phyloP scores from a whole-genome alignment of 306 rosid genomes.

The Quercus ilex region DNA sequence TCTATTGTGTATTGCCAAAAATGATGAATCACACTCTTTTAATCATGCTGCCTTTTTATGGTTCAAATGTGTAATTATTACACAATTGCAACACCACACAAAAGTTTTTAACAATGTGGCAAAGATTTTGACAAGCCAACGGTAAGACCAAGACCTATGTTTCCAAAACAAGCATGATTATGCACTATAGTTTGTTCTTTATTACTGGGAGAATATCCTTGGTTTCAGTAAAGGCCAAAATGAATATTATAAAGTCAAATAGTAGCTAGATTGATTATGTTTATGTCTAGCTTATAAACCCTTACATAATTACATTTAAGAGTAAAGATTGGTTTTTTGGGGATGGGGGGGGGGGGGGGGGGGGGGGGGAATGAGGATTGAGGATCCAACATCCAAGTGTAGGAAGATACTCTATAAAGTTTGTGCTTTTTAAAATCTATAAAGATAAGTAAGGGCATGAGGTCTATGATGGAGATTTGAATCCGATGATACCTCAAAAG shows the following conservation, averaged over 20 bases:
- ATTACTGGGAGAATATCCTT: neutral
- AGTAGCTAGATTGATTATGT: neutral
- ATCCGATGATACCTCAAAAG: slow-evolving; percentile 2
- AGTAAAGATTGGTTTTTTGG: neutral
- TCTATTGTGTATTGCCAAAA: neutral
- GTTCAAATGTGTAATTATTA: neutral
- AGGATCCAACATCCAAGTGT: no score
- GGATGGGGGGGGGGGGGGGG: neutral
- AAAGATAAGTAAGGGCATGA: neutral
- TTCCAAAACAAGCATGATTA: slow-evolving; percentile 6
- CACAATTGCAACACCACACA: neutral
- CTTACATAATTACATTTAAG: no score
- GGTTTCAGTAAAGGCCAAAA: neutral
- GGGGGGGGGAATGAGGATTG: no score
- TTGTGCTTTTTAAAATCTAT: neutral
- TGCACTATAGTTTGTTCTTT: neutral
- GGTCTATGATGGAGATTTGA: neutral
- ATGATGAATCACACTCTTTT: no score
- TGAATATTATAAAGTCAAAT: neutral
- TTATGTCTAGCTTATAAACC: neutral
- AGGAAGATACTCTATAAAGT: neutral
- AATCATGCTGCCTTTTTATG: neutral
- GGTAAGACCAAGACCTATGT: neutral
- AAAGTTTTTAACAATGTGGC: neutral
- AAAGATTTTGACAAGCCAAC: slow-evolving; percentile 7